A percentile compares a stretch with the other conserved stretches of the same genome.
Evolutionary conservation across 345 rosid genomes (phyloP).

Genomic region (Salix caprea): DNA sequence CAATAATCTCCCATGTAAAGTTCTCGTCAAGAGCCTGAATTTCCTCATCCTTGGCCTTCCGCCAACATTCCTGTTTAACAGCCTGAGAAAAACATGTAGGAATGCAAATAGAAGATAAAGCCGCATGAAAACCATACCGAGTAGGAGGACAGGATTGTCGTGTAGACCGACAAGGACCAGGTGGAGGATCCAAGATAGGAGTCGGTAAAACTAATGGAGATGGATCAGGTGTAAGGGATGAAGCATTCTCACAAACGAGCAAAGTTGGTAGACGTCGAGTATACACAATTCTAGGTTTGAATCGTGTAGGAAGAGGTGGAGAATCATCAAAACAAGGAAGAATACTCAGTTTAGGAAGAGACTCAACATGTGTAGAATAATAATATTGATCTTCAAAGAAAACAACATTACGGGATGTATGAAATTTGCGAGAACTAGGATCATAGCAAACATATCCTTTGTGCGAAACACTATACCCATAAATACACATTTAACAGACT

Average conservation of each 20-base stretch:
- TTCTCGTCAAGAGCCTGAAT: no score
- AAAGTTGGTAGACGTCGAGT: not conserved
- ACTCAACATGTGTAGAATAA: not conserved
- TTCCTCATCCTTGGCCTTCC: no score
- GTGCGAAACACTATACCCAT: not conserved
- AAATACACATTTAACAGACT: not conserved
- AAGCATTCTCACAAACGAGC: fast-evolving
- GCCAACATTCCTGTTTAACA: no score
- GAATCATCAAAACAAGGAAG: not conserved
- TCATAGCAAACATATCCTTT: not conserved
- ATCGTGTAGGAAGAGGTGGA: no score
- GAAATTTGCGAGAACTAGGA: not conserved
- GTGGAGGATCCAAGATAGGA: not conserved
- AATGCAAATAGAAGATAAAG: not conserved
- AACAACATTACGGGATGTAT: not conserved
- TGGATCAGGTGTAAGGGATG: not conserved
- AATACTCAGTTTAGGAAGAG: not conserved
- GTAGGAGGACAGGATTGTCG: not conserved
- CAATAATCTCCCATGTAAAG: no score
- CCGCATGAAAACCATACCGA: not conserved
- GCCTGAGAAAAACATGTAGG: not conserved
- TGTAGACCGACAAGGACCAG: not conserved
- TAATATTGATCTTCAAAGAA: not conserved
- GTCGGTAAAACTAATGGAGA: no score
- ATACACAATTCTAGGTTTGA: not conserved